These are phyloP conservation scores for Rickenella mellea DNA, from an alignment of 768 basidiomycete genomes.

Conservation along the genomic window DNA sequence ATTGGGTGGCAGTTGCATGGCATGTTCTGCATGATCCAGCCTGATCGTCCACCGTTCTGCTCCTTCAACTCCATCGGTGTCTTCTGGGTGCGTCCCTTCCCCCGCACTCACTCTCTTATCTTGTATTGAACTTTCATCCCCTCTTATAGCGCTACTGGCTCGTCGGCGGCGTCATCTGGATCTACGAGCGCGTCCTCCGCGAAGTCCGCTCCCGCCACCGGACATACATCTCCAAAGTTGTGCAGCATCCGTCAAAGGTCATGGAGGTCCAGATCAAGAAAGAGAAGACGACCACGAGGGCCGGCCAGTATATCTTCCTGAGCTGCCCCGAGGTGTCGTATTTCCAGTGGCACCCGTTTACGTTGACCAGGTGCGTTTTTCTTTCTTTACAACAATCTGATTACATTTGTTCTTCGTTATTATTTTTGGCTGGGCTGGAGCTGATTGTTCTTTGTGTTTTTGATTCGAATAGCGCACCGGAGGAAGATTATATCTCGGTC, in stretches of 20 bases:
- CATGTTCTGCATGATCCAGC: slow-evolving; percentile 95
- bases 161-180: slow-evolving; percentile 78
- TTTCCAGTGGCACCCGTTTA: slow-evolving; percentile 98
- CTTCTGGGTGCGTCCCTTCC: slow-evolving; percentile 64
- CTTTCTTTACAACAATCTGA: not conserved
- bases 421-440: not conserved
- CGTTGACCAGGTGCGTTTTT: slow-evolving; percentile 61
- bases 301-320: slow-evolving; percentile 91
- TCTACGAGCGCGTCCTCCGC: slow-evolving; percentile 80
- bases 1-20: slow-evolving; percentile 91
- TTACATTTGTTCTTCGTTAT: not conserved
- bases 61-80: slow-evolving; percentile 80
- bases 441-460: too few species aligned
- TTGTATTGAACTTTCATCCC: slow-evolving; percentile 1
- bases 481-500: slow-evolving; percentile 90
- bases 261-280: slow-evolving; percentile 97
- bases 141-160: slow-evolving; percentile 74
- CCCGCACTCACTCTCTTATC: slow-evolving; percentile 2
- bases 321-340: slow-evolving; percentile 87
- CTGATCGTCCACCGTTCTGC: slow-evolving; percentile 83
- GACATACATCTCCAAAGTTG: slow-evolving; percentile 90
- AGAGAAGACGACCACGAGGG: slow-evolving; percentile 73
- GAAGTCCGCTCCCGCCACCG: slow-evolving; percentile 86
- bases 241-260: slow-evolving; percentile 91
- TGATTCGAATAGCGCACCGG: slow-evolving; percentile 58